Evolutionary conservation across 2,329 filamentous ascomycete genomes (phyloP), one percentile per base, ranked within the genome.

Genomic region (Ascochyta pisi): DNA sequence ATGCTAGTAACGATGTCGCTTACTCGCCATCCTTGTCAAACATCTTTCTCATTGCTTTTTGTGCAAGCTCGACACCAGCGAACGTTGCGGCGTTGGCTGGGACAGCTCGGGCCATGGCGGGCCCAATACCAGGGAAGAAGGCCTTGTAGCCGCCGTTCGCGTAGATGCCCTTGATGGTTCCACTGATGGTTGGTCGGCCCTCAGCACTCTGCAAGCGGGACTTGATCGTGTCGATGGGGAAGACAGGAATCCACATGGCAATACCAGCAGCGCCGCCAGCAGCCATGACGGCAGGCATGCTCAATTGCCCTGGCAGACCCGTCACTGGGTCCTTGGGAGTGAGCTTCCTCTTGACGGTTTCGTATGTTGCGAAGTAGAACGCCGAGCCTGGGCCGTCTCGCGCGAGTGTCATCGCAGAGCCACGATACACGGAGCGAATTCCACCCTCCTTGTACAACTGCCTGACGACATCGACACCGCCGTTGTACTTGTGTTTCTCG

Each of bases 241-340:
- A 99, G 38, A 99, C 93, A 50, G 95, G 93, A 65, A 97, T 95
- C 95, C 95, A 99, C 95, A 99, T 99, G 61, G 95, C 95, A 24
- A 99, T 86, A 71, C 95, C 95, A 0, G 95, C 95, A 4, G 89
- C 90, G 61, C 91, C 95, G 67, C 95, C 95, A 2, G 95, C 95
- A 26, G 86, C 85, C 68, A 93, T 91, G 54, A 99, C 85, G 10
- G 95, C 95, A 2, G 86, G 80, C 61, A 99, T 81, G 69, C 89
- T 94, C 54, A 98, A 79, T 67, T 95, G 82, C 38, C 92, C 93
- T 4, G 90, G 84, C 71, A 89, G 87, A 23, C 91, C 92, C 16
- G 83, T 74, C 2, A 67, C 78, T 3, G 86, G 87, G 69, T 97
- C 92, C 70, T 90, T 86, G 38, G 94, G 95, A 3, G 92, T 96